These are phyloP conservation scores for Penicillium canescens DNA, from an alignment of 495 filamentous ascomycete species.

Conservation along the genomic window DNA sequence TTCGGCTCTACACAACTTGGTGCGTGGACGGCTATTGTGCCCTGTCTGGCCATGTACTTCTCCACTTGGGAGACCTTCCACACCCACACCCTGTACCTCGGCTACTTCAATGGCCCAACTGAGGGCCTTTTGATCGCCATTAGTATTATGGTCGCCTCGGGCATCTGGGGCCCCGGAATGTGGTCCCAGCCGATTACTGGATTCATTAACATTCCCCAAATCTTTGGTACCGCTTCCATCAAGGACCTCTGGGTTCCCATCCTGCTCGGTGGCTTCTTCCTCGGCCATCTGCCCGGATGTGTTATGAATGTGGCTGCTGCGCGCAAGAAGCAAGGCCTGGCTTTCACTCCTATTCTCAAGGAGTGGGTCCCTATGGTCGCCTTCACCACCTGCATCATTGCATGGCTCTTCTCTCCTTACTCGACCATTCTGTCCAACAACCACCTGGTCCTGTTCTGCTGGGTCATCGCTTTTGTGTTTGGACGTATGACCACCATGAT, in stretches of 20 bases:
- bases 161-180: constrained; percentile 82
- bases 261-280: constrained; percentile 68
- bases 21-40: constrained; percentile 86
- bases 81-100: constrained; percentile 95
- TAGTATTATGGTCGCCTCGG: constrained; percentile 78
- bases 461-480: constrained; percentile 93
- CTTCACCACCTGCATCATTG: constrained; percentile 68
- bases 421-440: constrained; percentile 78
- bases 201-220: constrained; percentile 56
- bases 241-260: constrained; percentile 87
- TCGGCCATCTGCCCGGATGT: constrained; percentile 78
- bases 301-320: constrained; percentile 80
- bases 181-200: constrained; percentile 75
- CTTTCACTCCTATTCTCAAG: constrained; percentile 81
- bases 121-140: constrained; percentile 92
- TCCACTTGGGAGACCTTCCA: constrained; percentile 99
- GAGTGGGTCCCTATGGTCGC: constrained; percentile 92
- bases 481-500: constrained; percentile 99
- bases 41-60: constrained; percentile 97
- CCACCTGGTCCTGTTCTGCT: constrained; percentile 86
- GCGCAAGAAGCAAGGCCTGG: constrained; percentile 67
- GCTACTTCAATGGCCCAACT: constrained; percentile 95
- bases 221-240: constrained; percentile 67
- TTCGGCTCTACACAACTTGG: constrained; percentile 78
- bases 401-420: constrained; percentile 88